Evolutionary conservation across 306 rosid genomes (phyloP).

Genomic region (Pueraria montana): DNA sequence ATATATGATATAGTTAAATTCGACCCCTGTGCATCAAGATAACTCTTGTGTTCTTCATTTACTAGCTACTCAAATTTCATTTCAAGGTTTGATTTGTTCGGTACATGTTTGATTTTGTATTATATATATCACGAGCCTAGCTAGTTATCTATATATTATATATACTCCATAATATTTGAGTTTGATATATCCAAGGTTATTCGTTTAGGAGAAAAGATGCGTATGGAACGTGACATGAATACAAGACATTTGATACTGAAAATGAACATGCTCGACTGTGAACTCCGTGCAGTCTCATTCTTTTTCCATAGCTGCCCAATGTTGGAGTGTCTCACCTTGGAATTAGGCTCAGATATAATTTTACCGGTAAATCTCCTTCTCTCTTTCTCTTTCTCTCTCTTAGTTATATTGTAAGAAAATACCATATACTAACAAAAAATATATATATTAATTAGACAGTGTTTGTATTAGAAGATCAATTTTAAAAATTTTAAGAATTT

Average conservation of each 20-base stretch:
- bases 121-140: too few species aligned
- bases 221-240: conserved; percentile 5
- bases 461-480: too few species aligned
- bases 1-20: too few species aligned
- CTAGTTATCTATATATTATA: too few species aligned
- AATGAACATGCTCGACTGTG: conserved; percentile 43
- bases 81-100: not conserved
- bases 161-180: too few species aligned
- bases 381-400: not conserved
- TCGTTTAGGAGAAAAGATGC: not conserved
- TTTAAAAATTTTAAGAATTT: too few species aligned
- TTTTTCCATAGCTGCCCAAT: conserved; percentile 48
- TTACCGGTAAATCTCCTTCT: conserved; percentile 35
- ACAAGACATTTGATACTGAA: conserved; percentile 49
- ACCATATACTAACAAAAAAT: too few species aligned
- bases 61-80: too few species aligned
- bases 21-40: too few species aligned
- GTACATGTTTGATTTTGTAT: not conserved
- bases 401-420: too few species aligned
- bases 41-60: too few species aligned
- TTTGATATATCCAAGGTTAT: conserved; percentile 40
- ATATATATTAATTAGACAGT: too few species aligned
- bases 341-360: conserved; percentile 15
- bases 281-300: conserved; percentile 51
- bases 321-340: conserved; percentile 50